Conservation (phyloP, 2,329 filamentous ascomycete species). For the Aspergillus calidoustus region DNA sequence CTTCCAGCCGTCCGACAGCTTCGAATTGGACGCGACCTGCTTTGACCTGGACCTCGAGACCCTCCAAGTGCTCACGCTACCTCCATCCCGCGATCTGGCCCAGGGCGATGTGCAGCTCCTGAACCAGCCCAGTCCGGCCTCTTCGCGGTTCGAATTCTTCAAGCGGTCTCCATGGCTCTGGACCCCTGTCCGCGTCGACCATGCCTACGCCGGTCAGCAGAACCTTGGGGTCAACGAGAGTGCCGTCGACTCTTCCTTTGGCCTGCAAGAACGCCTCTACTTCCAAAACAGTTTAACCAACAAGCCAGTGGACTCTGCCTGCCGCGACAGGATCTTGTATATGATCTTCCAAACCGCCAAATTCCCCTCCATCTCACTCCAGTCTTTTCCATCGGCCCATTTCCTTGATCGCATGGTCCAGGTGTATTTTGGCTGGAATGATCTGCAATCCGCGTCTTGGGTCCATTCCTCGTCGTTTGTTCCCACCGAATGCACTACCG, state of each 20-base stretch:
- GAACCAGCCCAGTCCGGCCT: background rate
- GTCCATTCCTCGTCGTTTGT: background rate
- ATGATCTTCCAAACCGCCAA: conserved; percentile 3
- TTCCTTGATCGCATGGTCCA: conserved; percentile 7
- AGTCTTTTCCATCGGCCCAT: background rate
- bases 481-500: background rate
- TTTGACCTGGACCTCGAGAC: conserved; percentile 9
- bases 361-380: background rate
- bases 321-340: conserved; percentile 1
- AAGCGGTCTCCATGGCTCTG: conserved; percentile 4
- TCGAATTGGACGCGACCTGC: background rate
- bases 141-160: conserved; percentile 5
- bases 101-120: background rate
- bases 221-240: background rate
- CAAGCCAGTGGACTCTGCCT: background rate
- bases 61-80: background rate
- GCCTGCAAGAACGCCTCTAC: background rate
- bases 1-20: background rate
- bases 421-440: conserved; percentile 2
- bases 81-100: no score
- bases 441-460: background rate
- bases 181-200: conserved; percentile 5
- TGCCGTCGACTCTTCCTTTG: background rate
- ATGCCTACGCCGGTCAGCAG: background rate
- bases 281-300: background rate